A percentile compares a stretch with the other conserved stretches of the same genome.
Evolutionary conservation across 208 protist genomes (phyloP).

Genomic region (Crithidia fasciculata): DNA sequence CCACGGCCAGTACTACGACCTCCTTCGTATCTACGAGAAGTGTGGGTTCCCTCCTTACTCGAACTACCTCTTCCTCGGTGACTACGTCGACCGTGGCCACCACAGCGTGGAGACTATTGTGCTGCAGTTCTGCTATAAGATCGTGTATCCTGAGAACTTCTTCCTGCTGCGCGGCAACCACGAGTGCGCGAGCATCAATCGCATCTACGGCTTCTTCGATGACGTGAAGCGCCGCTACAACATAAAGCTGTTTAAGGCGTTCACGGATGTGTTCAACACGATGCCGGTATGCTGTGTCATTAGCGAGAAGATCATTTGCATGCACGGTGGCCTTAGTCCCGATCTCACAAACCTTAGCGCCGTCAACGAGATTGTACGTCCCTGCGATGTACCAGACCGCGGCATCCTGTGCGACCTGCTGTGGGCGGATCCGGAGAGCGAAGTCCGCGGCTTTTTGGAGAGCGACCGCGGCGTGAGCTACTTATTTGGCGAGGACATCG

Average conservation of each 20-base stretch:
- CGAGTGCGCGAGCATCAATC: constrained; percentile 98
- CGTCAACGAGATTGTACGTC: constrained; percentile 94
- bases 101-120: constrained; percentile 95
- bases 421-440: constrained; percentile 97
- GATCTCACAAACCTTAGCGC: constrained; percentile 95
- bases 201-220: constrained; percentile 99
- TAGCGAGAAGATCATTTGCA: constrained; percentile 99
- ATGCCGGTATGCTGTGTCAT: constrained; percentile 99
- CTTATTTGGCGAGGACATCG: constrained; percentile 98
- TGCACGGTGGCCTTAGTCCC: constrained; percentile 98
- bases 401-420: constrained; percentile 99
- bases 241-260: constrained; percentile 98
- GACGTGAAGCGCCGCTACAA: constrained; percentile 96
- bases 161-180: constrained; percentile 99
- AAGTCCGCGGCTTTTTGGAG: constrained; percentile 96
- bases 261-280: constrained; percentile 99
- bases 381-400: constrained; percentile 99
- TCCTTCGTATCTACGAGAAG: constrained; percentile 99
- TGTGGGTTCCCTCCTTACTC: constrained; percentile 98
- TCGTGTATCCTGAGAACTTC: constrained; percentile 98
- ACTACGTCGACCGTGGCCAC: constrained; percentile 99
- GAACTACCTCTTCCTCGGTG: constrained; percentile 99
- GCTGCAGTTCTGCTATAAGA: constrained; percentile 95
- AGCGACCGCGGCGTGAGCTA: constrained; percentile 99
- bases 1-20: constrained; percentile 99